Evolutionary conservation across 345 rosid species (phyloP).

Genomic region (Eucalyptus tenuipes): DNA sequence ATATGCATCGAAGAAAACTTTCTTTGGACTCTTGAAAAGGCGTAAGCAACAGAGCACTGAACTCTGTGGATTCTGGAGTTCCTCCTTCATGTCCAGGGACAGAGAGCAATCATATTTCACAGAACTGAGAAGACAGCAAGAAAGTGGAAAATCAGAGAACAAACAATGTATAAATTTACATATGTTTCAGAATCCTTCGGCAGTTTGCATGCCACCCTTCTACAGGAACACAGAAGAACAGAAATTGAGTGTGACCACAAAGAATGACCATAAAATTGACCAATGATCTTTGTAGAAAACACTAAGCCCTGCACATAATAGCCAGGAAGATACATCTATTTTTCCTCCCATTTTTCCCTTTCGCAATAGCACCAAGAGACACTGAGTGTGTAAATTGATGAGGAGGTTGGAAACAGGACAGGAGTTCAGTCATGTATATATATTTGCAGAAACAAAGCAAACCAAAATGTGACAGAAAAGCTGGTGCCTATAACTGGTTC

Average conservation of each 20-base stretch:
- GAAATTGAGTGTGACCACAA: background rate
- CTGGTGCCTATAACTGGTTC: background rate
- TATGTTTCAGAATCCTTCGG: background rate
- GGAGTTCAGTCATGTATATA: background rate
- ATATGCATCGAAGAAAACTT: background rate
- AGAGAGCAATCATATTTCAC: background rate
- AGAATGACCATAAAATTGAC: background rate
- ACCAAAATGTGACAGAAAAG: background rate
- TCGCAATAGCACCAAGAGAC: background rate
- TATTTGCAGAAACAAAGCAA: background rate
- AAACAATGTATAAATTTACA: background rate
- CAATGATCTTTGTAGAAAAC: background rate
- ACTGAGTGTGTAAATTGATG: background rate
- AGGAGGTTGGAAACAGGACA: background rate
- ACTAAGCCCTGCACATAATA: background rate
- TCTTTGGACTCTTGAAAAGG: background rate
- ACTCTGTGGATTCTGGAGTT: background rate
- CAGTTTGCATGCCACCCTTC: background rate
- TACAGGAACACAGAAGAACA: background rate
- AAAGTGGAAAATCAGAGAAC: background rate
- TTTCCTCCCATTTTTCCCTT: background rate
- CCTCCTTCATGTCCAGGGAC: background rate
- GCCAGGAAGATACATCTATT: background rate
- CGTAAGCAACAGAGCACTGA: background rate
- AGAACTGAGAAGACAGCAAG: background rate